Conservation (phyloP, 495 filamentous ascomycete genomes). For the Aspergillus conjunctus region DNA sequence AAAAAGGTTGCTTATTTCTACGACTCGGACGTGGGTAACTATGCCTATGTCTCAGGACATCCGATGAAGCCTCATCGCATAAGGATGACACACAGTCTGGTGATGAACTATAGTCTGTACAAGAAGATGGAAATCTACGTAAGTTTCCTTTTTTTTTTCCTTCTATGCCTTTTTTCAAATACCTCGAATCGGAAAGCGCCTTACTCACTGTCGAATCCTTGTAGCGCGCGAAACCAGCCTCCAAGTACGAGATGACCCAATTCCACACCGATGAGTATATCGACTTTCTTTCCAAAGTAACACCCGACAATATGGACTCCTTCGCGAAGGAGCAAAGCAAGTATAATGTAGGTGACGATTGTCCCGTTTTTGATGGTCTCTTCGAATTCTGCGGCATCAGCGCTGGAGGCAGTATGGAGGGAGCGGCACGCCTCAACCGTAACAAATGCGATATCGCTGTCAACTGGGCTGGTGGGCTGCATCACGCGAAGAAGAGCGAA, state of each 20-base stretch:
- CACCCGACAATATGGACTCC: conserved; percentile 97
- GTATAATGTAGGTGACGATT: conserved; percentile 98
- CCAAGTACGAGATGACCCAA: conserved; percentile 96
- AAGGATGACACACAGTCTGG: conserved; percentile 91
- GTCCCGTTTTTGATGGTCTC: conserved; percentile 95
- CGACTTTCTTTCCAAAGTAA: conserved; percentile 94
- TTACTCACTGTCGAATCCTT: conserved; percentile 31
- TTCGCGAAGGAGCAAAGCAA: conserved; percentile 91
- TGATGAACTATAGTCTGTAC: conserved; percentile 99
- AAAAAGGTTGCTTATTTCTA: conserved; percentile 96
- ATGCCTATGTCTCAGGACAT: conserved; percentile 96
- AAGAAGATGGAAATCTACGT: conserved; percentile 99
- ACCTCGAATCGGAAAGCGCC: not conserved
- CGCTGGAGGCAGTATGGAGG: conserved; percentile 96
- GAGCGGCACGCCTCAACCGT: conserved; percentile 86
- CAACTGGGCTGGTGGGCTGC: conserved; percentile 96
- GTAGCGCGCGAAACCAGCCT: conserved; percentile 95
- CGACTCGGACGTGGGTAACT: conserved; percentile 95
- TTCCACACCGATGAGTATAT: conserved; percentile 99
- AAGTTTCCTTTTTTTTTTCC: conserved; percentile 41
- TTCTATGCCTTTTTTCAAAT: too few relatives aligned
- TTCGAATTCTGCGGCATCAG: conserved; percentile 99
- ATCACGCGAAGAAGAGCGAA: conserved; percentile 97
- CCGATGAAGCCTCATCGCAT: conserved; percentile 99
- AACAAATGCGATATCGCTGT: conserved; percentile 96